phyloP scores from a whole-genome alignment of 371 early-diverging fungal genomes.

The Mycotypha africana region DNA sequence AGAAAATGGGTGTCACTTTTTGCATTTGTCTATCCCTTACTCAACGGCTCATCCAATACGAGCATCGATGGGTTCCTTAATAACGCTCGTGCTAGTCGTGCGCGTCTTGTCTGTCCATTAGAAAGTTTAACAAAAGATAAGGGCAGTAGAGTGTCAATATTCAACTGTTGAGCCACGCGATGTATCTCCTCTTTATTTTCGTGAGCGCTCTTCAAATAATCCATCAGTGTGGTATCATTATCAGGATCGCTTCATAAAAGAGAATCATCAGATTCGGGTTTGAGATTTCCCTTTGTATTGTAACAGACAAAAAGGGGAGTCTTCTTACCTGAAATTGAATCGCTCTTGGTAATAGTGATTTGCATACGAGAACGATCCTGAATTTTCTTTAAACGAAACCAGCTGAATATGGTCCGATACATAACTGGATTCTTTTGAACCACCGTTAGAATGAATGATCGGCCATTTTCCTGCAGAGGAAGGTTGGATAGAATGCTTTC shows the following conservation, averaged over 20 bases:
- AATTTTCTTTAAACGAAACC: constrained; percentile 48
- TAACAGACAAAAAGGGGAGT: too few species aligned
- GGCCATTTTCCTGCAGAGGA: constrained; percentile 33
- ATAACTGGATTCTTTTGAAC: constrained; percentile 14
- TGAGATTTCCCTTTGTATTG: too few species aligned
- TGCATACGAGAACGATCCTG: constrained; percentile 36
- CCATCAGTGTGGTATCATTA: constrained; percentile 31
- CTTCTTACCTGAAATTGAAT: constrained; percentile 45
- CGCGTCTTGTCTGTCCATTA: constrained; percentile 56
- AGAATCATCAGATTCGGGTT: too few species aligned
- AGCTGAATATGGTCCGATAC: constrained; percentile 36
- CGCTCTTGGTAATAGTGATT: constrained; percentile 52
- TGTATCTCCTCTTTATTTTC: constrained; percentile 8
- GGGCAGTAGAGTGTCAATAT: constrained; percentile 25
- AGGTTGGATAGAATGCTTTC: constrained; percentile 31
- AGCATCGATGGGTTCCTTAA: constrained; percentile 32
- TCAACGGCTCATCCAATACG: constrained; percentile 57
- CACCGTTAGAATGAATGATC: constrained; percentile 8
- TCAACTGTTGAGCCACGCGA: constrained; percentile 23
- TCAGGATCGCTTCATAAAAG: constrained; percentile 47
- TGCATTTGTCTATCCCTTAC: too few species aligned
- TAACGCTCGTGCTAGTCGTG: constrained; percentile 46
- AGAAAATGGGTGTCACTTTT: too few species aligned
- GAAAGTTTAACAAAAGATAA: constrained; percentile 51
- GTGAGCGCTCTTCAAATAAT: constrained; percentile 17